phyloP scores from a whole-genome alignment of 305 asterid genomes.

The Plantago rigida region DNA sequence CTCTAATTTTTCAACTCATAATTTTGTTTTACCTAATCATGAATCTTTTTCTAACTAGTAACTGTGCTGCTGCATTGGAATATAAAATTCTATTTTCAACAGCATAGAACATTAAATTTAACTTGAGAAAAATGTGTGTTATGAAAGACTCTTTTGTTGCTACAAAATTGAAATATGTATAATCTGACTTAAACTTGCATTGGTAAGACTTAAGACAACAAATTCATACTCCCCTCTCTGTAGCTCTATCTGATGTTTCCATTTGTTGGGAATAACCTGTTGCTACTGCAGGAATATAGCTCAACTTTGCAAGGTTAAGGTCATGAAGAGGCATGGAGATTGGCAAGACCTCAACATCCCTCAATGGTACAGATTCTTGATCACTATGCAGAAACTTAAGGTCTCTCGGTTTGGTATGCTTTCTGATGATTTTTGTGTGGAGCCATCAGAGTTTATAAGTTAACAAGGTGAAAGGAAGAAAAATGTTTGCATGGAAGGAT shows the following conservation, averaged over 20 bases:
- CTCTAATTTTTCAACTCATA: too few species aligned
- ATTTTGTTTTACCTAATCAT: too few species aligned
- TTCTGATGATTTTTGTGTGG: not conserved
- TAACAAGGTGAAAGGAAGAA: not conserved
- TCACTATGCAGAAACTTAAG: not conserved
- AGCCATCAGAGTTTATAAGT: not conserved
- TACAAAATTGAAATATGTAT: too few species aligned
- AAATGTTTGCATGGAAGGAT: not conserved
- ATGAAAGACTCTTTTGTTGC: too few species aligned
- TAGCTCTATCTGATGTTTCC: not conserved
- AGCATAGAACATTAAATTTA: too few species aligned
- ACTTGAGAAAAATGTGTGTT: too few species aligned
- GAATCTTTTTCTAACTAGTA: too few species aligned
- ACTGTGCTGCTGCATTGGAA: too few species aligned
- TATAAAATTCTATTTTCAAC: too few species aligned
- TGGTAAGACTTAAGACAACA: too few species aligned
- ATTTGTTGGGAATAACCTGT: slow-evolving; percentile 18
- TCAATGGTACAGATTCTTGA: slow-evolving; percentile 38
- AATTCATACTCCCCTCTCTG: not conserved
- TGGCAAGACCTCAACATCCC: slow-evolving; percentile 70
- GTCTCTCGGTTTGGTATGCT: not conserved
- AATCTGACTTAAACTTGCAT: too few species aligned
- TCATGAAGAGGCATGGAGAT: slow-evolving; percentile 64
- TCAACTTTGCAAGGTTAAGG: slow-evolving; percentile 68
- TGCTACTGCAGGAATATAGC: slow-evolving; percentile 61